A percentile compares a stretch with the other conserved stretches of the same genome.
Conservation (phyloP, 2,329 filamentous ascomycete genomes). For the Nectriaceae sp. region DNA sequence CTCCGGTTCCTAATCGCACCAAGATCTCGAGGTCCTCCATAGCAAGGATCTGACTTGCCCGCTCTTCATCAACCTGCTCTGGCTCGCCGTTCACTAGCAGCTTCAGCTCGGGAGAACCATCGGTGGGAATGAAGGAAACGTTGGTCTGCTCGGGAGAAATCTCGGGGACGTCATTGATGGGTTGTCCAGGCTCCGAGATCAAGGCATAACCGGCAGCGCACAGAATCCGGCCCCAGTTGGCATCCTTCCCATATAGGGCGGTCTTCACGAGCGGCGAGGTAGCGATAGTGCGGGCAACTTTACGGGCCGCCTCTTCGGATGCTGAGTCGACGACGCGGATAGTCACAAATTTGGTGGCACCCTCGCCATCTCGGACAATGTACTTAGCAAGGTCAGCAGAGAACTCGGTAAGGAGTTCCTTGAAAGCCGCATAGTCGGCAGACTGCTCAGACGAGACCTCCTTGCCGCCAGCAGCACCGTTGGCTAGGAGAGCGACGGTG, state of each 20-base stretch:
- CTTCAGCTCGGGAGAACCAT: constrained; percentile 76
- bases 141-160: constrained; percentile 71
- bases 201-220: constrained; percentile 87
- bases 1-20: constrained; percentile 70
- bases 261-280: constrained; percentile 95
- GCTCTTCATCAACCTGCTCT: constrained; percentile 73
- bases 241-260: constrained; percentile 93
- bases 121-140: constrained; percentile 76
- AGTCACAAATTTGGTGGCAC: constrained; percentile 96
- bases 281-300: constrained; percentile 85
- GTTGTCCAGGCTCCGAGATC: constrained; percentile 58
- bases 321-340: constrained; percentile 78
- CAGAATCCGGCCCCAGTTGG: constrained; percentile 97
- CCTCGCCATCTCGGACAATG: constrained; percentile 93
- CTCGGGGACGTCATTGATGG: constrained; percentile 60
- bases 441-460: constrained; percentile 57
- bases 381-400: constrained; percentile 85
- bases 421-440: constrained; percentile 71
- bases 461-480: constrained; percentile 81
- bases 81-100: constrained; percentile 79
- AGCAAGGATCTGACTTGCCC: constrained; percentile 76
- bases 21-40: constrained; percentile 79
- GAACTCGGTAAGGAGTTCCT: constrained; percentile 72
- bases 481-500: constrained; percentile 91
- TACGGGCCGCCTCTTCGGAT: constrained; percentile 69